Evolutionary conservation across 495 filamentous ascomycete species (phyloP).

Genomic region (Paragyromitra xinjiangensis): DNA sequence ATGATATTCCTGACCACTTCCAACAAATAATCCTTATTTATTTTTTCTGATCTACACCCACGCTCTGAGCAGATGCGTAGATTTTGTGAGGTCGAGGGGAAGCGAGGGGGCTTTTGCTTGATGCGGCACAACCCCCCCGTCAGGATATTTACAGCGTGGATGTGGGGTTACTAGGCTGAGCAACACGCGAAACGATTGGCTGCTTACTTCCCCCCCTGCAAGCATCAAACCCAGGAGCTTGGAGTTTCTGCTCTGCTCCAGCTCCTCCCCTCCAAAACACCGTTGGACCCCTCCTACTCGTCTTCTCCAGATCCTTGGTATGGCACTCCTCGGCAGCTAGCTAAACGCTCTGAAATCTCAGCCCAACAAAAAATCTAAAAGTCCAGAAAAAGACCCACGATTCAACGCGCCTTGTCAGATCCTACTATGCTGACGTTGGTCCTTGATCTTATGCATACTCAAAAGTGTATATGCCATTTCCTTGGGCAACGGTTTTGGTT

Average conservation of each 20-base stretch:
- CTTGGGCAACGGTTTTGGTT: too few relatives aligned
- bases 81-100: not conserved
- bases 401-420: not conserved
- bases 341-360: not conserved
- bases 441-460: not conserved
- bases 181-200: constrained; percentile 45
- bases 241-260: constrained; percentile 45
- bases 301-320: constrained; percentile 32
- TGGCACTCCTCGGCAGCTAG: constrained; percentile 14
- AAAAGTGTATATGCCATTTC: not conserved
- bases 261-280: constrained; percentile 42
- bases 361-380: not conserved
- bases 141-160: constrained; percentile 14
- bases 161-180: constrained; percentile 22
- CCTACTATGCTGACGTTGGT: not conserved
- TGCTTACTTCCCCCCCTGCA: constrained; percentile 39
- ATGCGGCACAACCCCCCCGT: constrained; percentile 41
- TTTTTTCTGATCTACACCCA: constrained; percentile 11
- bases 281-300: constrained; percentile 3
- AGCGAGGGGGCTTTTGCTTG: constrained; percentile 26
- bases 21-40: constrained; percentile 5
- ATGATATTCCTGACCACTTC: not conserved
- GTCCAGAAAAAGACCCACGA: not conserved
- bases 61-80: not conserved
- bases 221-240: constrained; percentile 26